Conservation (phyloP, 2,329 filamentous ascomycete genomes). For the Pseudonectria foliicola region DNA sequence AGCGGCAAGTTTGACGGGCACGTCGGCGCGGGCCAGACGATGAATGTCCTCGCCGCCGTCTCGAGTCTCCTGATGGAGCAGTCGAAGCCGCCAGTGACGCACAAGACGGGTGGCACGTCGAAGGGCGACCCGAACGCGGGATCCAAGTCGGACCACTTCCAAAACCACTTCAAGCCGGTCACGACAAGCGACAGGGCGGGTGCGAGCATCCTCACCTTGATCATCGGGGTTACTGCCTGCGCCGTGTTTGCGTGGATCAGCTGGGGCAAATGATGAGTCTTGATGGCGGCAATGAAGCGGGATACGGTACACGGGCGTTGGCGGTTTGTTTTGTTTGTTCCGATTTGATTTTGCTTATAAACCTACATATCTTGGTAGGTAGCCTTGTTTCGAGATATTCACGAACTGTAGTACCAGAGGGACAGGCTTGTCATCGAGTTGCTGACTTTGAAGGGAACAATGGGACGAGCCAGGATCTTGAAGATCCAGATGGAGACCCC, state of each 20-base stretch:
- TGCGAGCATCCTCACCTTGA: constrained; percentile 39
- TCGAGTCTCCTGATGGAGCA: constrained; percentile 42
- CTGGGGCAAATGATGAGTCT: constrained; percentile 22
- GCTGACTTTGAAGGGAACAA: too few relatives aligned
- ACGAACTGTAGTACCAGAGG: too few relatives aligned
- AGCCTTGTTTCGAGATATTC: too few relatives aligned
- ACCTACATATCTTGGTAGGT: too few relatives aligned
- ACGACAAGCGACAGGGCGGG: constrained; percentile 40
- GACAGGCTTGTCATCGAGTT: too few relatives aligned
- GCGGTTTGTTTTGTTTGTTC: too few relatives aligned
- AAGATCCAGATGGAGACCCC: too few relatives aligned
- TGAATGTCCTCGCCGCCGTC: constrained; percentile 51
- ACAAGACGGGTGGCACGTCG: constrained; percentile 44
- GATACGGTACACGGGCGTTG: too few relatives aligned
- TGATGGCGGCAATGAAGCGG: too few relatives aligned
- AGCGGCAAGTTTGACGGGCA: constrained; percentile 44
- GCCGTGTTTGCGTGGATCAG: constrained; percentile 45
- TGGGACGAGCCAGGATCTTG: too few relatives aligned
- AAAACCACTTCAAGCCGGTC: constrained; percentile 27
- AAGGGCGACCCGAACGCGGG: constrained; percentile 37
- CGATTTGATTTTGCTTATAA: too few relatives aligned
- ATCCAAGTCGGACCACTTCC: constrained; percentile 28
- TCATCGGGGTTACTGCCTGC: constrained; percentile 33
- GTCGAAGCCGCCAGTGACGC: constrained; percentile 36
- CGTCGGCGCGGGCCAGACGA: constrained; percentile 52